Base-by-base conservation (phyloP, 331 rosid genomes). In the Dryas integrifolia region DNA sequence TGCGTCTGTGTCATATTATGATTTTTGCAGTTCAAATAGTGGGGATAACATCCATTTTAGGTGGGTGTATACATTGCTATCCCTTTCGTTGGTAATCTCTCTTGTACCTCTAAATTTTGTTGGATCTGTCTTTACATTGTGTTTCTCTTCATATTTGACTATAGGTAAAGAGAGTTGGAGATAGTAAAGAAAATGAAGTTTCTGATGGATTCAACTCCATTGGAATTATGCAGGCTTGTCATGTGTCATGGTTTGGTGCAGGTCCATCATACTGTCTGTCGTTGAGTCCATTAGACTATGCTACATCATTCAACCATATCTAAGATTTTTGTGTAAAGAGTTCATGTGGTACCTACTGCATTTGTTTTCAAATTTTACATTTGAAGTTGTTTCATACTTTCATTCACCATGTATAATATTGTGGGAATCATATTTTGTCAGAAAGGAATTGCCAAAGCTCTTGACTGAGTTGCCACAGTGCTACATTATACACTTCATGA, bases 1-100 rank as follows among this genome's bases (percentile, higher is more conserved):
- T 93, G 98, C 60, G 72, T 76, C 51, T 93, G 98, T 80, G 88
- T 85, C 38, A 91, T 93, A 82, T 87, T 93, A 84, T 91, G 85
- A 84, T 81, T 76, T 80, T 78, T 70, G 69, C 75, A 1, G 73
- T 48, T 77, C 67, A 72, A 75, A 81, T 75, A 47, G 77, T 71
- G 72, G 80, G 64, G 78, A 77, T 73, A 79, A 67, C 85, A 79
- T 82, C 84, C 73, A 66, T 77, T 62, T 72, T 78, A 74, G 90
- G 93, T 80, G 79, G 77, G 88, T 74, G 74, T 53, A 63, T 44
- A 24, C 69, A 58, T 73, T 70, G 43, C 14, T 13, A 62, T 16
- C 58, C 61, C 63, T 64, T 81, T 74, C 79, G 38, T 69, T 74
- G 64, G 75, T 63, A 58, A 10, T 65, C 7, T 80, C 55, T 16